Base-by-base conservation (phyloP, 2,329 filamentous ascomycete genomes). In the Pseudophaeomoniella oleicola region DNA sequence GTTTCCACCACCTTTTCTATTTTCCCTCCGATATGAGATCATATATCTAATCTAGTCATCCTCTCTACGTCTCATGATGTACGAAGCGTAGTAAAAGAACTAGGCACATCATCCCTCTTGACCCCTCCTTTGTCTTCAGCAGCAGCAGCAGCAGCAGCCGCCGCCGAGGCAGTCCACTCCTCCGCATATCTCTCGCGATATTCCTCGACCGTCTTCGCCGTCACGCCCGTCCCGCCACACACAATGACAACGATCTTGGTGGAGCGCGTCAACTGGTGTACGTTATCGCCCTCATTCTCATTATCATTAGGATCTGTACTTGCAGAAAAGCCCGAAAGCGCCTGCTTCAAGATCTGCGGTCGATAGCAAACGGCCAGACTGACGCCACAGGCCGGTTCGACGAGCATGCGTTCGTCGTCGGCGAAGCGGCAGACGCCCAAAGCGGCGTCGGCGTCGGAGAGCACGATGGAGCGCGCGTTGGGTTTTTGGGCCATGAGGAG, bases 321-420 rank as follows among this genome's bases (percentile, higher is more conserved):
- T 9, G 14, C 14, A 9, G 18, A 17, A 16, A 40, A 43, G 11
- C 37, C 33, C 29, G 45, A 30, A 50, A 19, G 12, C 41, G 30
- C 10, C 37, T 43, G 17, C n/a, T 27, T 27, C 9, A 27, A 27
- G n/a, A 27, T 6, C 9, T 27, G 9, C 22, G 22, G 22, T n/a
- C 45, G 42, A 36, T 49, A 47, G 9, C 42, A 42, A 16, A 46
- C 34, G 4, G 46, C 83, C 10, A 93, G 59, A 36, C 79, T 81
- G 4, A 88, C 85, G 1, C 87, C 86, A 54, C 88, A 94, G 0
- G 86, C 77, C 22, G 80, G 65, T 62, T 96, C 88, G 3, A 94
- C 83, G 39, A 94, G 63, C 39, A 88, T 60, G 16, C 81, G 64
- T 47, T 87, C 82, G 42, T 93, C 85, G 45, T 94, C 81, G 6